Conservation (phyloP, 2,329 filamentous ascomycete species). For the Diplodia scrobiculata region DNA sequence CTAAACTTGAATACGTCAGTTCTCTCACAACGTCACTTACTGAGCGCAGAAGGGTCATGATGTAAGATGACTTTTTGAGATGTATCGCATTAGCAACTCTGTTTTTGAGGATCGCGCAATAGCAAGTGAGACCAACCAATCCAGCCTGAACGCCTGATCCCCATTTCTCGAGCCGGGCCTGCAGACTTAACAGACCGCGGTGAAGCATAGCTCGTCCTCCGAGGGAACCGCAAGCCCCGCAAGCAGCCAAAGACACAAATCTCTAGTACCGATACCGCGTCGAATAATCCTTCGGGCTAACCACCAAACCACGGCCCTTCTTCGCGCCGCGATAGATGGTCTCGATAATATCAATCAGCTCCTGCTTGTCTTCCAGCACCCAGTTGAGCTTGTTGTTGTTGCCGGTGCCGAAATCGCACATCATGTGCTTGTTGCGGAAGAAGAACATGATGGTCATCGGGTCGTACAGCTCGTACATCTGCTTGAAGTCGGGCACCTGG, state of each 20-base stretch:
- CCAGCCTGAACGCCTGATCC: constrained; percentile 13
- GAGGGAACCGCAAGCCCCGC: too few relatives aligned
- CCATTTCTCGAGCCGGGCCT: background rate
- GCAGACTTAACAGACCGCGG: background rate
- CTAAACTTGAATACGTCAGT: background rate
- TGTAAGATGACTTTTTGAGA: background rate
- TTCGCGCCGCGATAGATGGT: constrained; percentile 98
- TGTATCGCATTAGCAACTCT: constrained; percentile 21
- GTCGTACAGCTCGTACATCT: constrained; percentile 67
- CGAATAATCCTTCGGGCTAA: constrained; percentile 81
- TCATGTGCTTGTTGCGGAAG: constrained; percentile 98
- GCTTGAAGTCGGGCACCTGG: constrained; percentile 42
- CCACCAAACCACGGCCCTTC: constrained; percentile 94
- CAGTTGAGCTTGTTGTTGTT: constrained; percentile 99
- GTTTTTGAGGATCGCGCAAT: background rate
- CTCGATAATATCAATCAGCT: constrained; percentile 97
- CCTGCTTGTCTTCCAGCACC: constrained; percentile 96
- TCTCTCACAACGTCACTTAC: constrained; percentile 6
- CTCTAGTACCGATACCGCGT: constrained; percentile 68
- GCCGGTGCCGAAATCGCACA: constrained; percentile 92
- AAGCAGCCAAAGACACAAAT: too few relatives aligned
- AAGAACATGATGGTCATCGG: constrained; percentile 96
- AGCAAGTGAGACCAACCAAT: constrained; percentile 27
- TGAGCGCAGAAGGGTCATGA: background rate
- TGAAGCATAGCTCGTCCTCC: background rate